A percentile compares a stretch with the other conserved stretches of the same genome.
These are phyloP conservation scores for Dendrostoma leiphaemia DNA, from an alignment of 2,329 filamentous ascomycete species.

Conservation along the genomic window DNA sequence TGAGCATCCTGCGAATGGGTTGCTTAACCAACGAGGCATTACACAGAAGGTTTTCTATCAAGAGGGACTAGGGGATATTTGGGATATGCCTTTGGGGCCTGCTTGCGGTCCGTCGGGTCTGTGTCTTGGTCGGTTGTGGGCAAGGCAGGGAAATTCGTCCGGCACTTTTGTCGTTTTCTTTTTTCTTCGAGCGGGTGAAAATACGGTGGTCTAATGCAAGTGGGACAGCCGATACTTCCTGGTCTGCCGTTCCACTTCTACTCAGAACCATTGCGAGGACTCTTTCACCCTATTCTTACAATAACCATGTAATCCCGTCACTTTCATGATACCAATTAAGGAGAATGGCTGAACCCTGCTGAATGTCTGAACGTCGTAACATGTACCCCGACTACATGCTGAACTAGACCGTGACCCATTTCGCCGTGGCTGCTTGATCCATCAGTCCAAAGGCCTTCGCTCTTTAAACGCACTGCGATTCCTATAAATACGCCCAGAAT, in stretches of 20 bases:
- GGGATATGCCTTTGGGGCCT: slow-evolving; percentile 16
- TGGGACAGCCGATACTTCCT: slow-evolving; percentile 12
- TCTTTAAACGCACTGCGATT: too few relatives aligned
- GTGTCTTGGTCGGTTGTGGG: slow-evolving; percentile 14
- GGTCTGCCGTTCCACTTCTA: slow-evolving; percentile 10
- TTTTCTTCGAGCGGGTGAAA: slow-evolving; percentile 16
- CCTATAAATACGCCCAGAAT: background rate
- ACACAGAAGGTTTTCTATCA: slow-evolving; percentile 15
- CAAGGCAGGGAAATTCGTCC: slow-evolving; percentile 11
- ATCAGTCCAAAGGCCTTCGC: too few relatives aligned
- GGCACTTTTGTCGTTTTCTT: slow-evolving; percentile 18
- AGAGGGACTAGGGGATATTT: slow-evolving; percentile 12
- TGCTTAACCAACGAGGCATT: slow-evolving; percentile 5
- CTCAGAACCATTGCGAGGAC: slow-evolving; percentile 14
- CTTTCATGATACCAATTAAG: slow-evolving; percentile 49
- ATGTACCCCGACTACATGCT: background rate
- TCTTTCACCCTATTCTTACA: slow-evolving; percentile 17
- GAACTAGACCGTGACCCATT: too few relatives aligned
- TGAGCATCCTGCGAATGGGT: slow-evolving; percentile 8
- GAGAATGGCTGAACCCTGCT: slow-evolving; percentile 32
- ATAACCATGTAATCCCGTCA: slow-evolving; percentile 48
- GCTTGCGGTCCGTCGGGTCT: slow-evolving; percentile 12
- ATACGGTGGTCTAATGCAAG: slow-evolving; percentile 8
- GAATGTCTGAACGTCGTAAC: background rate
- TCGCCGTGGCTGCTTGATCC: too few relatives aligned